These are phyloP conservation scores for Salvia sclarea DNA, from an alignment of 305 asterid genomes.

Conservation along the genomic window DNA sequence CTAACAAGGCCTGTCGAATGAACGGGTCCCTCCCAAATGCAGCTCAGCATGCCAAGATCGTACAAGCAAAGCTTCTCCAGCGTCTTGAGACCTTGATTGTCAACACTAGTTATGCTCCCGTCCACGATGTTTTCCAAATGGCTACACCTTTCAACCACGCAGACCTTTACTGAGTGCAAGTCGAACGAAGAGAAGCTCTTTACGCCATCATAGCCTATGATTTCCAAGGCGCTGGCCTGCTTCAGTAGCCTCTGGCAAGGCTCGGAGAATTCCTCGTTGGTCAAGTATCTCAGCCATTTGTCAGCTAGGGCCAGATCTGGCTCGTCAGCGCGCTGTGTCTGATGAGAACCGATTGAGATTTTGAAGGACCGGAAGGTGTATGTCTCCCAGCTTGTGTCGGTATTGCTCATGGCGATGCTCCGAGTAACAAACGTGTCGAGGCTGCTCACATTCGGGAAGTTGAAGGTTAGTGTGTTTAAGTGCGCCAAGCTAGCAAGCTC, in stretches of 20 bases:
- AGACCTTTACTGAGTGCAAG: conserved; percentile 6
- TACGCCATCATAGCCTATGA: background rate
- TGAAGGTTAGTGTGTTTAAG: conserved; percentile 6
- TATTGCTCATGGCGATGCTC: background rate
- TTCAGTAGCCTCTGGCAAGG: background rate
- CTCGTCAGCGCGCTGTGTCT: background rate
- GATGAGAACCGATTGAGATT: background rate
- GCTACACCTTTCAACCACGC: background rate
- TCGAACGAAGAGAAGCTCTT: background rate
- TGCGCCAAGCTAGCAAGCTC: conserved; percentile 9
- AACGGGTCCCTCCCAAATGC: background rate
- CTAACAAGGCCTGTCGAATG: background rate
- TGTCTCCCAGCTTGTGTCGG: background rate
- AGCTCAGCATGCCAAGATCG: background rate
- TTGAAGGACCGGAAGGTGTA: conserved; percentile 3
- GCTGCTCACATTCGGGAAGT: conserved; percentile 13
- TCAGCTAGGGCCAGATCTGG: background rate
- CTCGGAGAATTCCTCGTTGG: background rate
- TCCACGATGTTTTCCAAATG: background rate
- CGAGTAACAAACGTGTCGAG: background rate
- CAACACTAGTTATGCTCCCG: background rate
- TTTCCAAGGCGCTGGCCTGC: conserved; percentile 10
- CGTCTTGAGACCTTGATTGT: background rate
- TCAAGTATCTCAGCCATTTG: conserved; percentile 8
- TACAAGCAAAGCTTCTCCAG: conserved; percentile 23